Conservation (phyloP, 176 grass and related monocot species). For the Oryza glaberrima region DNA sequence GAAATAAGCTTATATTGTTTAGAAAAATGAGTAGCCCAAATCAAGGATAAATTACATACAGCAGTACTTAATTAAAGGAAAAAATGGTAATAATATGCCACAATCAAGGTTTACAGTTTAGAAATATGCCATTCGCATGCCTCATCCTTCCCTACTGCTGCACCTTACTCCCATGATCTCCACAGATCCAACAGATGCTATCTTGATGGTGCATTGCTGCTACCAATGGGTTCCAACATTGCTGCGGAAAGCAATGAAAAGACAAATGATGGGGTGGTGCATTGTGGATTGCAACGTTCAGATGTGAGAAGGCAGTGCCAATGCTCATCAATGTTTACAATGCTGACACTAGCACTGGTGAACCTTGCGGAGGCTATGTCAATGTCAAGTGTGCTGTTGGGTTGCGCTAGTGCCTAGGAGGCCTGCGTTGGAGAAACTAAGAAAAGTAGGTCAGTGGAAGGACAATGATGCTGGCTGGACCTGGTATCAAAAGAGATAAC, state of each 20-base stretch:
- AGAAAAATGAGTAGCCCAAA: constrained; percentile 36
- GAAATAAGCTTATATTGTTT: constrained; percentile 43
- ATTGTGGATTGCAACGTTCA: no score
- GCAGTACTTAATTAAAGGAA: not conserved
- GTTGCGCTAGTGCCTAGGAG: not conserved
- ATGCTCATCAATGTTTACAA: no score
- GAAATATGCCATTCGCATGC: not conserved
- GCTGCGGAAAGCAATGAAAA: no score
- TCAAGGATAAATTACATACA: constrained; percentile 17
- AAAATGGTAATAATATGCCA: not conserved
- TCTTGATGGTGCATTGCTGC: not conserved
- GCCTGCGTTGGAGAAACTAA: not conserved
- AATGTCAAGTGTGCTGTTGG: not conserved
- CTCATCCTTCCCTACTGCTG: not conserved
- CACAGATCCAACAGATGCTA: not conserved
- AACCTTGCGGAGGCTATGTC: not conserved
- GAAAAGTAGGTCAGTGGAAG: no score
- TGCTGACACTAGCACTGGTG: no score
- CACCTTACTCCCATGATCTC: no score
- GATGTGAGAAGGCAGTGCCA: no score
- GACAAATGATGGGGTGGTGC: no score
- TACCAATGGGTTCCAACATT: not conserved
- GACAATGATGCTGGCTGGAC: not conserved
- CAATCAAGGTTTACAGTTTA: not conserved
- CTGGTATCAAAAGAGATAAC: not conserved